A percentile compares a stretch with the other conserved stretches of the same genome.
These are phyloP conservation scores for Phytophthora fragariaefolia DNA, from an alignment of 352 stramenopile genomes.

Conservation along the genomic window DNA sequence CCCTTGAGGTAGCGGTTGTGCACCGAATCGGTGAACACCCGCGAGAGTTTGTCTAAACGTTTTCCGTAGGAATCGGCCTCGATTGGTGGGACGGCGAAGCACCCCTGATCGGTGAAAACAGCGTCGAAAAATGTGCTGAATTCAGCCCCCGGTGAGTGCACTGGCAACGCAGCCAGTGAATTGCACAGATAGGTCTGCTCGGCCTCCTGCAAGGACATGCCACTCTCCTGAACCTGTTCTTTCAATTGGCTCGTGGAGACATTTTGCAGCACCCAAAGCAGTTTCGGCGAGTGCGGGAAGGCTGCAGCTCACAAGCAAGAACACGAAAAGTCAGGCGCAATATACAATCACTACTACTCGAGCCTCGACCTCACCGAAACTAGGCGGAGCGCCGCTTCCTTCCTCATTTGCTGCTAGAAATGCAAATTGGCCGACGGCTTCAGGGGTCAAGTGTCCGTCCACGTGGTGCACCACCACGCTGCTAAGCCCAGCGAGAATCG, in stretches of 20 bases:
- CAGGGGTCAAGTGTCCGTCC: constrained; percentile 54
- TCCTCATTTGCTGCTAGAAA: constrained; percentile 52
- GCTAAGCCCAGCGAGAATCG: constrained; percentile 68
- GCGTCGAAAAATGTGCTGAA: constrained; percentile 55
- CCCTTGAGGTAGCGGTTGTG: constrained; percentile 74
- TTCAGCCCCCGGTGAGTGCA: constrained; percentile 19
- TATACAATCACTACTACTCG: not conserved
- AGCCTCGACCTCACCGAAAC: constrained; percentile 35
- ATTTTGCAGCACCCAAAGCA: constrained; percentile 80
- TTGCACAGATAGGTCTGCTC: constrained; percentile 71
- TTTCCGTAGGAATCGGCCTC: constrained; percentile 59
- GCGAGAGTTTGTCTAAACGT: constrained; percentile 67
- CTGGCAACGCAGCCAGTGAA: constrained; percentile 43
- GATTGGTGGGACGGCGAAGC: constrained; percentile 52
- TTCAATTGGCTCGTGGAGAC: constrained; percentile 68
- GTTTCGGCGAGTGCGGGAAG: constrained; percentile 77
- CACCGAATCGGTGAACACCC: constrained; percentile 61
- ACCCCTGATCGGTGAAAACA: constrained; percentile 65
- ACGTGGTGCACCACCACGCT: constrained; percentile 81
- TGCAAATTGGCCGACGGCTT: constrained; percentile 61
- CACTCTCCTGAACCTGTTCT: constrained; percentile 59
- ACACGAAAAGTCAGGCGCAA: not conserved
- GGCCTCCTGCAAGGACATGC: constrained; percentile 56
- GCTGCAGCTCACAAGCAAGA: constrained; percentile 28
- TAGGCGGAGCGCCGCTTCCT: constrained; percentile 27